phyloP scores from a whole-genome alignment of 208 protist genomes.

The Naegleria lovaniensis region DNA sequence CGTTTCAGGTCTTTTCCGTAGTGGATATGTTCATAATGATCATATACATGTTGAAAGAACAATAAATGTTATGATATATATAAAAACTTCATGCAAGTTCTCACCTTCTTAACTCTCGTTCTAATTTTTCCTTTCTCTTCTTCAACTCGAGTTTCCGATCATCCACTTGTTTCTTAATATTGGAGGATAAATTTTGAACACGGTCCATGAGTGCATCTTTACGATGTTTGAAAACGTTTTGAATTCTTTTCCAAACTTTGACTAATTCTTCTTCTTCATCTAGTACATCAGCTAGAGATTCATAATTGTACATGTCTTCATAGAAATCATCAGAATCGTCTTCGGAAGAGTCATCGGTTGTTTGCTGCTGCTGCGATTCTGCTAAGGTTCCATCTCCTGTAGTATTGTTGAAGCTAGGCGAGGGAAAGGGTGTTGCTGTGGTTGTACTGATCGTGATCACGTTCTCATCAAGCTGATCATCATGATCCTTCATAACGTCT shows the following conservation, averaged over 20 bases:
- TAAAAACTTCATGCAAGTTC: too few species aligned
- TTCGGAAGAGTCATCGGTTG: background rate
- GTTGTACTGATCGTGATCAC: too few species aligned
- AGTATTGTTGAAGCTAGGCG: too few species aligned
- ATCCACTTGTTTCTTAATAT: background rate
- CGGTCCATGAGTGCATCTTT: background rate
- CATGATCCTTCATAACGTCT: too few species aligned
- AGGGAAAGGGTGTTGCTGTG: too few species aligned
- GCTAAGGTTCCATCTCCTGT: too few species aligned
- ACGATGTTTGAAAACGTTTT: background rate
- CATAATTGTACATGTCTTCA: background rate
- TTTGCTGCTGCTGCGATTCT: too few species aligned
- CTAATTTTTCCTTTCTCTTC: background rate
- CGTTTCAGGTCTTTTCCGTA: background rate
- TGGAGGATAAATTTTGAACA: background rate
- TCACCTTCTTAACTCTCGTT: background rate
- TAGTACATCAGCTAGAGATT: background rate
- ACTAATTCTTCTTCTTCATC: background rate
- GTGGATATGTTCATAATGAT: too few species aligned
- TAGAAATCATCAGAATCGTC: background rate
- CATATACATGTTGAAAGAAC: too few species aligned
- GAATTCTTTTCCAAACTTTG: background rate
- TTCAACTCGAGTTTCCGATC: background rate
- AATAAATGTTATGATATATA: too few species aligned
- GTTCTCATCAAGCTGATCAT: too few species aligned